These are phyloP conservation scores for Sequoiadendron giganteum DNA, from an alignment of 75 land plant species.

Conservation along the genomic window DNA sequence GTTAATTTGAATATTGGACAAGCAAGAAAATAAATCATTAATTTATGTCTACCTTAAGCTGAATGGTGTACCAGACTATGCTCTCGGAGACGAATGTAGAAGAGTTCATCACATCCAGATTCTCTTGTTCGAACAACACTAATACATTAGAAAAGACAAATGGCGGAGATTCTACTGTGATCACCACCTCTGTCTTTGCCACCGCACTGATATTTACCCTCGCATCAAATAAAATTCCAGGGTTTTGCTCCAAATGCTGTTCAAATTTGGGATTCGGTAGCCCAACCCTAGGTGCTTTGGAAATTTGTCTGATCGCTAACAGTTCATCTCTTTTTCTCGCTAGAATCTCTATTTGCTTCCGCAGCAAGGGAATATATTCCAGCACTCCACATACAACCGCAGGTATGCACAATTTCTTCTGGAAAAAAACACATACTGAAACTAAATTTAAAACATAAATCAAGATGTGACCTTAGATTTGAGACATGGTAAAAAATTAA, in stretches of 20 bases:
- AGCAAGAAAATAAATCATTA: not conserved
- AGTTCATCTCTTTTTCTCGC: not conserved
- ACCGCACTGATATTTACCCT: not conserved
- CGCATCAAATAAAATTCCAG: not conserved
- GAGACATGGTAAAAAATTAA: too few relatives aligned
- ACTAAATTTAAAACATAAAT: not conserved
- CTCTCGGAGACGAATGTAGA: not conserved
- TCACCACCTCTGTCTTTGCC: not conserved
- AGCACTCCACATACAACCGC: not conserved
- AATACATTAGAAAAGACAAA: not conserved
- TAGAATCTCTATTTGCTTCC: not conserved
- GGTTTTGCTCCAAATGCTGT: not conserved
- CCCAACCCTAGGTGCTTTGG: not conserved
- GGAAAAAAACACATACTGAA: not conserved
- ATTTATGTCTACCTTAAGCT: not conserved
- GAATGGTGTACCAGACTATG: not conserved
- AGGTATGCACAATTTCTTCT: not conserved
- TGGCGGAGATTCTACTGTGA: not conserved
- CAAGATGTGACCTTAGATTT: too few relatives aligned
- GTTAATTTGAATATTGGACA: not conserved
- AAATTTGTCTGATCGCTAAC: not conserved
- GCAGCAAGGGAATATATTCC: not conserved
- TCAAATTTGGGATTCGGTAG: not conserved
- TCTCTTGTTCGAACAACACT: not conserved
- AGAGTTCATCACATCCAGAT: not conserved